Conservation (phyloP, 169 alveolate species). For the Haemoproteus tartakovskyi region DNA sequence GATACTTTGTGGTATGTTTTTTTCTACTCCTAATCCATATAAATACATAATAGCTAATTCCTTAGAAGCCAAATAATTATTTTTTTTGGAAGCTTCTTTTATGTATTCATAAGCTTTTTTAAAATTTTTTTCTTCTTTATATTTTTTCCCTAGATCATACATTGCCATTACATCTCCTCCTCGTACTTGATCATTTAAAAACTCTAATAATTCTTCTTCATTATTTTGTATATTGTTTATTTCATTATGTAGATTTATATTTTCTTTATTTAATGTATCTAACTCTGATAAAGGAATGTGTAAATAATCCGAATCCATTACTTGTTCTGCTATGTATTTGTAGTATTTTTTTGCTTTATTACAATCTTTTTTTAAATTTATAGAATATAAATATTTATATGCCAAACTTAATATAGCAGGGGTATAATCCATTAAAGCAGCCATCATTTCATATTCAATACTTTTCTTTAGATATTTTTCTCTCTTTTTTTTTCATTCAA, state of each 20-base stretch:
- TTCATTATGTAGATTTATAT: constrained; percentile 52
- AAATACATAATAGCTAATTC: constrained; percentile 53
- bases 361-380: constrained; percentile 17
- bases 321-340: constrained; percentile 36
- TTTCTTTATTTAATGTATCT: constrained; percentile 22
- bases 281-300: constrained; percentile 48
- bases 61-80: constrained; percentile 41
- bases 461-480: background rate
- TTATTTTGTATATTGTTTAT: constrained; percentile 38
- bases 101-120: constrained; percentile 43
- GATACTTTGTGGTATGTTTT: constrained; percentile 25
- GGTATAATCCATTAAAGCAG: constrained; percentile 6
- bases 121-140: constrained; percentile 57
- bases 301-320: constrained; percentile 58
- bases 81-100: constrained; percentile 58
- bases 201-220: constrained; percentile 60
- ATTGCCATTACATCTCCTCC: constrained; percentile 66
- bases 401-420: constrained; percentile 44
- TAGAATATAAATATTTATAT: constrained; percentile 38
- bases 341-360: constrained; percentile 33
- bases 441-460: constrained; percentile 27
- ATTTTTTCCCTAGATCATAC: constrained; percentile 61
- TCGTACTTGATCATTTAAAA: constrained; percentile 47
- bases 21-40: constrained; percentile 44
- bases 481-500: background rate